A percentile compares a stretch with the other conserved stretches of the same genome.
These are phyloP conservation scores for Penicillium aurantiogriseum DNA, from an alignment of 2,329 filamentous ascomycete genomes.

Conservation along the genomic window DNA sequence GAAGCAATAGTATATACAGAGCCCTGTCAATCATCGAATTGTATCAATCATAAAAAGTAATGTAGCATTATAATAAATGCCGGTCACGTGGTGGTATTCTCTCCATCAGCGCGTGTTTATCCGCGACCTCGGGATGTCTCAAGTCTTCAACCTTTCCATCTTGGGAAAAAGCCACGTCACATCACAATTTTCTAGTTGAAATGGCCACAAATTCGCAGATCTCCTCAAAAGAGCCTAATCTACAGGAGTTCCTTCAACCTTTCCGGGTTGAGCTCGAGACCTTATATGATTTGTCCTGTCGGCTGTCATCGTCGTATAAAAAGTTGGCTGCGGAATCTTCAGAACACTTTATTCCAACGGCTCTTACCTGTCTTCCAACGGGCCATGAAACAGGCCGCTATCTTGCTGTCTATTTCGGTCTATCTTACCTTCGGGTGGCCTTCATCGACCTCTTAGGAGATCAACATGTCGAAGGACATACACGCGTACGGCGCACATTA, in stretches of 20 bases:
- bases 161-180: background rate
- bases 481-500: constrained; percentile 57
- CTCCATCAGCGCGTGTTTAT: background rate
- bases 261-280: constrained; percentile 30
- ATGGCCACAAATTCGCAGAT: background rate
- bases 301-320: constrained; percentile 38
- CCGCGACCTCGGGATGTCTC: background rate
- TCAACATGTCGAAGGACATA: constrained; percentile 37
- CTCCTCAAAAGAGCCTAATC: background rate
- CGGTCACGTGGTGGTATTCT: constrained; percentile 10
- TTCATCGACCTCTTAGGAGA: constrained; percentile 51
- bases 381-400: constrained; percentile 53
- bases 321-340: constrained; percentile 38
- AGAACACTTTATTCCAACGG: constrained; percentile 45
- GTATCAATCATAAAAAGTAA: background rate
- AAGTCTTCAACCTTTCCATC: background rate
- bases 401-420: constrained; percentile 54
- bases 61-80: background rate
- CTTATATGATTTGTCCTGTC: constrained; percentile 38
- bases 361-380: constrained; percentile 44
- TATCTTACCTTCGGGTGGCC: constrained; percentile 52
- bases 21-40: background rate
- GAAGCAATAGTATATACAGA: background rate
- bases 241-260: constrained; percentile 32
- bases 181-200: background rate